Base-by-base conservation (phyloP, 2,329 filamentous ascomycete genomes). In the Mariannaea sp. region DNA sequence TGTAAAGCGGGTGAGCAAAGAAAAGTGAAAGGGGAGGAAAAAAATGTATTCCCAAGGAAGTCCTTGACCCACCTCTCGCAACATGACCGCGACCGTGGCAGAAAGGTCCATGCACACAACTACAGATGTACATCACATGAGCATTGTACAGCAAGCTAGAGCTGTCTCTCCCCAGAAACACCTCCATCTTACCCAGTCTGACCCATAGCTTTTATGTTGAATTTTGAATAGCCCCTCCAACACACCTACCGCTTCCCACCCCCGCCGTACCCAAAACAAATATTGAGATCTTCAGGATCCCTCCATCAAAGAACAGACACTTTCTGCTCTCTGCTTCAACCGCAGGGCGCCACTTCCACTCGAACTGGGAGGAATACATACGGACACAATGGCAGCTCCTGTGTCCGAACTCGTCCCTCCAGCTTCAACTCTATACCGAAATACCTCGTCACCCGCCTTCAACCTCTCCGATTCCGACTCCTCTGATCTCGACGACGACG, bases 401-500 rank as follows among this genome's bases (percentile, higher is more conserved):
- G 62, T 67, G 59, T 56, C 70, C 49, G 68, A 60, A 56, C 67
- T 66, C 45, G 66, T 61, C 24, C 32, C 59, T 41, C 65, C 66
- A 51, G 62, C 64, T 63, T 69, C 67, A 44, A 35, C 48, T 24
- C 55, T 62, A 63, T 45, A 64, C 50, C 60, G 61, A 24, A 58
- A 61, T 13, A 38, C 56, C 22, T 17, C 66, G 17, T 70, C 70
- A 3, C 60, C 70, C 7, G 65, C 69, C 54, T 78, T 79, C 69
- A 71, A 74, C 47, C 71, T 80, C 4, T 69, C 72, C 17, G 73
- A 71, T n/a, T 74, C 74, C 30, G 70, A 71, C 12, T 73, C 71
- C 3, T 68, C 67, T 46, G 68, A 67, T 36, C 58, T 62, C 17
- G 64, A 84, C 65, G 84, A 89, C 65, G 84, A 88, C 64, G 80